These are phyloP conservation scores for Populus trichocarpa DNA, from an alignment of 441 rosid genomes.

Conservation along the genomic window DNA sequence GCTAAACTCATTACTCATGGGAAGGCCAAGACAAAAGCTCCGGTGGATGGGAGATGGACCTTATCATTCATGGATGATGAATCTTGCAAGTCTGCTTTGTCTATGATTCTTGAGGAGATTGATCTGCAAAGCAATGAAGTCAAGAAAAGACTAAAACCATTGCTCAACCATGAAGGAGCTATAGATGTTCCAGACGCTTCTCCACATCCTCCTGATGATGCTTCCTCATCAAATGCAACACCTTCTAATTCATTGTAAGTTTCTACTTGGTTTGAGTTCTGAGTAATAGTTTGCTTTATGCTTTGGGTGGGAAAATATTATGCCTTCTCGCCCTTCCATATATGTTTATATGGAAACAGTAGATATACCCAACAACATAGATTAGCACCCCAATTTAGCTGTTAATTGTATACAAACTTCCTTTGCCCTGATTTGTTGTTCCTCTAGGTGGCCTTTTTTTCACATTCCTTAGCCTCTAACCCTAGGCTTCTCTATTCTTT, in stretches of 20 bases:
- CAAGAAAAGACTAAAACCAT: conserved; percentile 64
- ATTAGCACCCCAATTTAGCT: conserved; percentile 30
- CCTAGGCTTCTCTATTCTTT: conserved; percentile 4
- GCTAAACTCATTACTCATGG: conserved; percentile 38
- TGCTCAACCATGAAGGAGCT: conserved; percentile 52
- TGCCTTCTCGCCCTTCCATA: conserved; percentile 28
- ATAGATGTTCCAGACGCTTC: conserved; percentile 31
- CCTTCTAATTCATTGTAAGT: conserved; percentile 23
- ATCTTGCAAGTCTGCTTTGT: conserved; percentile 65
- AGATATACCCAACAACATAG: conserved; percentile 39
- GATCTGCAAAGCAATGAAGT: conserved; percentile 65
- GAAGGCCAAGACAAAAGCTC: conserved; percentile 54
- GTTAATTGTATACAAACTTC: conserved; percentile 43
- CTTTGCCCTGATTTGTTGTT: conserved; percentile 21
- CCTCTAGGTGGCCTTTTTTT: conserved; percentile 20
- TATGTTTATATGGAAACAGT: conserved; percentile 23
- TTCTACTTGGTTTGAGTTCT: conserved; percentile 5
- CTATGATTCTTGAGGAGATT: conserved; percentile 66
- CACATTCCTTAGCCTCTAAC: conserved; percentile 23
- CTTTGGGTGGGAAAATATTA: conserved; percentile 35
- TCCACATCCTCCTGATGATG: conserved; percentile 15
- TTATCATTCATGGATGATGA: conserved; percentile 82
- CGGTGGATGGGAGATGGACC: conserved; percentile 96
- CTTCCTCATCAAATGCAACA: conserved; percentile 16
- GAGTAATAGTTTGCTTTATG: conserved; percentile 9